Base-by-base conservation (phyloP, 805 yeast genomes). In the Ogataea trehaloabstinens region DNA sequence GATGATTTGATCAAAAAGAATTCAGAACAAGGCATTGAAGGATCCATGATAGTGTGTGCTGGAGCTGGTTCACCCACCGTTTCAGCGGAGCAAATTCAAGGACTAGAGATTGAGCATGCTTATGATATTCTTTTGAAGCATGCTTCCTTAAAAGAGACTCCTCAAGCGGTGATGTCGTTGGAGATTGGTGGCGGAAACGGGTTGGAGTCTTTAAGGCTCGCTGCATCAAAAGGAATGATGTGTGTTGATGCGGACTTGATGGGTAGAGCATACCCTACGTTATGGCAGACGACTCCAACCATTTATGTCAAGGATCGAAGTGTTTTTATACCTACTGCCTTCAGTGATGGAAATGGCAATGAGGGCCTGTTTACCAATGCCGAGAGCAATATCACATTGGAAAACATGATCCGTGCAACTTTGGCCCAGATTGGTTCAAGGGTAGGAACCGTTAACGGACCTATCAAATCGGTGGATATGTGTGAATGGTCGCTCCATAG, bases 261-360 rank as follows among this genome's bases (percentile, higher is more conserved):
- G 76, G 76, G 76, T 5, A 56, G 76, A 46, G 76, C 76, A 10
- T 67, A 68, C 48, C 74, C 75, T 8, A 68, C 71, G 2, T 61
- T 55, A 25, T 66, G 64, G 57, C 75, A 71, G 48, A 64, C 66
- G 4, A 42, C 55, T 19, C 68, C 75, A 5, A 51, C 46, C 22
- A 55, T 56, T 20, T 60, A 49, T 42, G 57, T 55, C 22, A 48
- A 61, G 5, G 46, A 43, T 5, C 28, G 40, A 27, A 29, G 48
- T 30, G 42, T 44, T 34, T 52, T 34, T 33, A 32, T 51, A 2
- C 61, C 58, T 27, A 35, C 47, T 35, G 53, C 53, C 16, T 50
- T 59, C 34, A 48, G 58, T 22, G 57, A 63, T 49, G 74, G 75
- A 30, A 69, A 70, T 53, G 74, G 72, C 1, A 68, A 64, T 51